Conservation (phyloP, 805 yeast genomes). For the Zygoascus ofunaensis region DNA sequence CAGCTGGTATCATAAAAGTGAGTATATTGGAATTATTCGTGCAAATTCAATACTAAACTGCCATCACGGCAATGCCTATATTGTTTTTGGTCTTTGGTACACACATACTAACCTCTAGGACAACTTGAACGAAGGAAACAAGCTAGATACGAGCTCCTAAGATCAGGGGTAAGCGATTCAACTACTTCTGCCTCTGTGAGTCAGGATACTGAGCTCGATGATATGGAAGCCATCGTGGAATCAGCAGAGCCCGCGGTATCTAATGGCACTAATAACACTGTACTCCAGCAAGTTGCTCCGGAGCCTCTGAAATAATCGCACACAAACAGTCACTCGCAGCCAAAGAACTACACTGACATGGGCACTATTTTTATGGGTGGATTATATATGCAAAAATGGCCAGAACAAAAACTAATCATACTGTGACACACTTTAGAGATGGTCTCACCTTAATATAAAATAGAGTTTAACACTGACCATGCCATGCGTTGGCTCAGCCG, state of each 20-base stretch:
- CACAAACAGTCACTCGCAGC: neutral
- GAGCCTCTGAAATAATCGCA: slow-evolving; percentile 13
- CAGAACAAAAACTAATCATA: no score
- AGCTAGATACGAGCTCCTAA: slow-evolving; percentile 24
- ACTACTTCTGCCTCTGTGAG: neutral
- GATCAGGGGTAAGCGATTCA: slow-evolving; percentile 14
- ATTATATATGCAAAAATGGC: no score
- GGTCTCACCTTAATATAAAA: no score
- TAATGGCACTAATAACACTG: slow-evolving; percentile 10
- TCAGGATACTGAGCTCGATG: neutral
- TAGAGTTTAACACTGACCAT: no score
- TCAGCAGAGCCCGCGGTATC: slow-evolving; percentile 7
- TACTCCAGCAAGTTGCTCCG: slow-evolving; percentile 19
- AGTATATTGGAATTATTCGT: slow-evolving; percentile 3
- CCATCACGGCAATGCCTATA: no score
- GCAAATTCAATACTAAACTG: no score
- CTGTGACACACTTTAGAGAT: no score
- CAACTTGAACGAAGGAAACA: slow-evolving; percentile 23
- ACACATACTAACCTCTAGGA: slow-evolving; percentile 8
- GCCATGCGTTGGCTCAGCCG: no score
- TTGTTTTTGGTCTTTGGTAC: no score
- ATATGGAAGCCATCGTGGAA: slow-evolving; percentile 6
- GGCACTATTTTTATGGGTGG: no score
- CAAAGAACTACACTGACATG: no score
- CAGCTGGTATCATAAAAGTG: slow-evolving; percentile 30